These are phyloP conservation scores for Fusarium annulatum DNA, from an alignment of 2,329 filamentous ascomycete genomes.

Conservation along the genomic window DNA sequence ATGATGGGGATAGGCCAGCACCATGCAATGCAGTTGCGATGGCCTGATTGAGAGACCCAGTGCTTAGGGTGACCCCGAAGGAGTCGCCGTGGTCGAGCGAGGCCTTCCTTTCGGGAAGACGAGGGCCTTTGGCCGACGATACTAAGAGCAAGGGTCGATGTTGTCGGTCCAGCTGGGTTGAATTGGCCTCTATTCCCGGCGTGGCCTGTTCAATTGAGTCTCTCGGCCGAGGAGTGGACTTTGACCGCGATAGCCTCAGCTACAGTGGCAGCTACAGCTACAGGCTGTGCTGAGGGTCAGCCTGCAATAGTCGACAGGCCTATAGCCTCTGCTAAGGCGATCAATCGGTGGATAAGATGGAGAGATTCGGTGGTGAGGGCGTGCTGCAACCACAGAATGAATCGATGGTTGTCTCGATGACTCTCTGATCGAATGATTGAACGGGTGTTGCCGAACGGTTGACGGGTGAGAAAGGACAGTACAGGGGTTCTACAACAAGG, in stretches of 20 bases:
- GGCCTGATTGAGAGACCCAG: constrained; percentile 44
- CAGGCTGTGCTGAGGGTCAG: constrained; percentile 8
- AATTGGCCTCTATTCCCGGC: constrained; percentile 17
- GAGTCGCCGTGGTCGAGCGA: constrained; percentile 37
- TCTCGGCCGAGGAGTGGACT: constrained; percentile 19
- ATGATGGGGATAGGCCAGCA: constrained; percentile 43
- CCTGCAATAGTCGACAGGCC: constrained; percentile 5
- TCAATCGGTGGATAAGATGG: constrained; percentile 13
- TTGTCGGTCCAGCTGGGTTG: not conserved
- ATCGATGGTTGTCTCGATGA: constrained; percentile 25
- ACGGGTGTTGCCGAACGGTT: constrained; percentile 44
- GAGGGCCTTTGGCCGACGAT: constrained; percentile 32
- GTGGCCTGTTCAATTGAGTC: constrained; percentile 15
- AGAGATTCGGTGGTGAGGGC: constrained; percentile 20
- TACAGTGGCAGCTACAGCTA: not conserved
- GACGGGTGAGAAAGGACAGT: constrained; percentile 26
- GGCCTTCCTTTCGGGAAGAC: constrained; percentile 40
- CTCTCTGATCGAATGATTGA: constrained; percentile 42
- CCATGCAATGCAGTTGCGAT: constrained; percentile 47
- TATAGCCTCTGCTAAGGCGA: constrained; percentile 12
- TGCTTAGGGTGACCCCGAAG: constrained; percentile 36
- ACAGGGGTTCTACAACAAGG: constrained; percentile 38
- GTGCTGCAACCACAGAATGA: constrained; percentile 16
- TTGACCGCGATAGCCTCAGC: constrained; percentile 28
- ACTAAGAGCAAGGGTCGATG: constrained; percentile 22